A percentile compares a stretch with the other conserved stretches of the same genome.
These are phyloP conservation scores for Beauveria sp. DNA, from an alignment of 2,329 filamentous ascomycete genomes.

Conservation along the genomic window DNA sequence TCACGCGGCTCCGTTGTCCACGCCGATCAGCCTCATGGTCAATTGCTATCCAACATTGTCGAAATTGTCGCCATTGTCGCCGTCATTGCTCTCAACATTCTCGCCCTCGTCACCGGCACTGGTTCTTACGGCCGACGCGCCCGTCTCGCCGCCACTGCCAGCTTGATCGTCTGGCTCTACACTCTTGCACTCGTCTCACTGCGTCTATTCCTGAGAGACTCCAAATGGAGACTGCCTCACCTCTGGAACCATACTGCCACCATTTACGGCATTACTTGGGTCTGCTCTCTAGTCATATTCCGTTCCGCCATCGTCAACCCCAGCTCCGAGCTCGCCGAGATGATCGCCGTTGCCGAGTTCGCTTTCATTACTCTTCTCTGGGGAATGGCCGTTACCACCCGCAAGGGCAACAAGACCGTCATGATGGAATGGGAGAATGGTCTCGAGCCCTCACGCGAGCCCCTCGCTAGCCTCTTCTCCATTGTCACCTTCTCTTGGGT, in stretches of 20 bases:
- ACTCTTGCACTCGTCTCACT: slow-evolving; percentile 64
- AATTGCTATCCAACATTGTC: slow-evolving; percentile 60
- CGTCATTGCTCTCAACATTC: slow-evolving; percentile 61
- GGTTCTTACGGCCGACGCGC: slow-evolving; percentile 32
- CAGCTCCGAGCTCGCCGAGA: slow-evolving; percentile 51
- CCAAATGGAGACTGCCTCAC: slow-evolving; percentile 57
- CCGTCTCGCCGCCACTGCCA: slow-evolving; percentile 53
- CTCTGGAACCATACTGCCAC: slow-evolving; percentile 90
- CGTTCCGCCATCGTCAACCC: slow-evolving; percentile 80
- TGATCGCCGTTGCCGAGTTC: slow-evolving; percentile 67
- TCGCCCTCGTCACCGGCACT: slow-evolving; percentile 46
- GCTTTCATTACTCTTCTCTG: slow-evolving; percentile 66
- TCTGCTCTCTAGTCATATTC: slow-evolving; percentile 68
- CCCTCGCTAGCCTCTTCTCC: slow-evolving; percentile 81
- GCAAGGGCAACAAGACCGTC: slow-evolving; percentile 87
- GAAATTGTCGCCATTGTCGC: slow-evolving; percentile 70
- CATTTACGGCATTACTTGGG: slow-evolving; percentile 78
- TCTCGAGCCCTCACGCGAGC: slow-evolving; percentile 79
- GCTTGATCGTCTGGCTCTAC: slow-evolving; percentile 73
- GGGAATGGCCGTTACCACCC: slow-evolving; percentile 67
- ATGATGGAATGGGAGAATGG: slow-evolving; percentile 82
- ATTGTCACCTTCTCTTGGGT: slow-evolving; percentile 86
- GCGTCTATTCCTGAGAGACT: slow-evolving; percentile 60
- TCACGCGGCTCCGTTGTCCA: slow-evolving; percentile 60
- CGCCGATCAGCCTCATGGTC: slow-evolving; percentile 67